A percentile compares a stretch with the other conserved stretches of the same genome.
Conservation (phyloP, 1,284 basidiomycete genomes). For the Apiotrichum sp. region DNA sequence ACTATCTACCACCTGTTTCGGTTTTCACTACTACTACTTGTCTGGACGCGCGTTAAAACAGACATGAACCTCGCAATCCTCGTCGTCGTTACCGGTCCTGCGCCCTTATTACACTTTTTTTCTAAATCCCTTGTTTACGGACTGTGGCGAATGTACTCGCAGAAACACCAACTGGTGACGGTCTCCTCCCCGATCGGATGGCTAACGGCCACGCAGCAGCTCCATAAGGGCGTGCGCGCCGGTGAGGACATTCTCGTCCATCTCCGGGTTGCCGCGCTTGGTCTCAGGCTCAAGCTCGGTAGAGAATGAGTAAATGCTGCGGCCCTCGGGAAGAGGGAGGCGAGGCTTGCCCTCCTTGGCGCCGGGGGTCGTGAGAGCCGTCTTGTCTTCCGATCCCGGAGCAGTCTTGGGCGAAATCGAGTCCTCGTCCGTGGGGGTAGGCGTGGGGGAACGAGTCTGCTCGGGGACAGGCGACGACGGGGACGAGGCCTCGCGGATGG, state of each 20-base stretch:
- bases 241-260: constrained; percentile 20
- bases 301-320: constrained; percentile 21
- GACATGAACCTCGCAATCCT: background rate
- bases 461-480: constrained; percentile 9
- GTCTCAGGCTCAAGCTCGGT: constrained; percentile 21
- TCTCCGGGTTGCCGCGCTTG: constrained; percentile 18
- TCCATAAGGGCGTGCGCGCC: constrained; percentile 23
- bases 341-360: constrained; percentile 8
- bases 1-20: no score
- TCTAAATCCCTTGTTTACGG: background rate
- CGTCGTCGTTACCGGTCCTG: background rate
- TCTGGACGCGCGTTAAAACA: background rate
- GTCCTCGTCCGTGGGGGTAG: constrained; percentile 16
- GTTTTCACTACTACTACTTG: no score
- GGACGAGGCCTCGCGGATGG: constrained; percentile 8
- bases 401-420: constrained; percentile 13
- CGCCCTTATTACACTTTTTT: background rate
- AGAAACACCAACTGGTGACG: no score
- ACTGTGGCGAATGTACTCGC: no score
- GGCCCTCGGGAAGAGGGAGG: constrained; percentile 16
- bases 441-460: constrained; percentile 15
- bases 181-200: no score
- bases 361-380: no score
- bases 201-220: constrained; percentile 14
- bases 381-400: constrained; percentile 1